Base-by-base conservation (phyloP, 2,329 filamentous ascomycete genomes). In the Trichophyton schoenleinii region DNA sequence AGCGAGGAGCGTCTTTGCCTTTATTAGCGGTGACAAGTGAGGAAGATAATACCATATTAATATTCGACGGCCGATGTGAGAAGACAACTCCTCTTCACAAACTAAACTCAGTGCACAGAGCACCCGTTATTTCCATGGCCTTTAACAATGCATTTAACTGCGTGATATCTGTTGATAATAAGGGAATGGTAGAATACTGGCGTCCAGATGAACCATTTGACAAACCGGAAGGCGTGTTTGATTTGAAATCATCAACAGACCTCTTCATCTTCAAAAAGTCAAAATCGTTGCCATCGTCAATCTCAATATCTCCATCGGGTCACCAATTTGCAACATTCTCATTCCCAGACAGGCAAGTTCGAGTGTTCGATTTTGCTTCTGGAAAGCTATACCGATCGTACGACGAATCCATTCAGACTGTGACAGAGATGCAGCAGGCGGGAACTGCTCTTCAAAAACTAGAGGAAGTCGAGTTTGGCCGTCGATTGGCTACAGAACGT, bases 111-210 rank as follows among this genome's bases (percentile, higher is more conserved):
- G 75, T 99, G n/a, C 94, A 99, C 71, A 82, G 89, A 63, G 87
- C 81, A 59, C 84, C 90, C 0, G 88, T 99, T 1, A 84, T 87
- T 31, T 75, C 95, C 25, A 92, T 99, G 83, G 85, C 86, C 0
- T 99, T 91, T 78, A 99, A 97, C 73, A 85, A 90, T 70, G 77
- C 81, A 3, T 96, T 86, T 70, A 87, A 97, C 73, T 99, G 94
- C 70, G 91, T 95, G 1, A 78, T 97, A 5, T 97, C 94, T 1
- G 86, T 86, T 0, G 95, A 99, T 66, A 86, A 92, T 67, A 83
- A 84, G 60, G 92, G 94, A 25, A 97, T 97, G 92, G 72, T 99
- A 8, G 94, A 99, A 73, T 99, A 99, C 75, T 99, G 94, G 94
- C 83, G 83, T 62, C 91, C 94, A 0, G 67, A 70, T 64, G 85